phyloP scores from a whole-genome alignment of 2,329 filamentous ascomycete species.

The Fusarium siculi region DNA sequence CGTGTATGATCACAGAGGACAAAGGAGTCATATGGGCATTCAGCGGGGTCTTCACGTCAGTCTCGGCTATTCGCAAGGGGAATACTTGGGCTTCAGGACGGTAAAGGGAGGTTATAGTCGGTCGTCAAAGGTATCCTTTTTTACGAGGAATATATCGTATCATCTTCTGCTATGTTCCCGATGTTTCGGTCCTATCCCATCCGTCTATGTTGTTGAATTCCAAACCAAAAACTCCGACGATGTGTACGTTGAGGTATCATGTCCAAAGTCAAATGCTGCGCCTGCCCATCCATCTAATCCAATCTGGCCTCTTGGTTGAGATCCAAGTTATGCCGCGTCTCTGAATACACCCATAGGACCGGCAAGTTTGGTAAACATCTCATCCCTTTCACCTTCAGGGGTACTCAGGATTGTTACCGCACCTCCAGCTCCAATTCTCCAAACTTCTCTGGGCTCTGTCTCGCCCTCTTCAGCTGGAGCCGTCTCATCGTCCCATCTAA shows the following conservation, averaged over 20 bases:
- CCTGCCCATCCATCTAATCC: background rate
- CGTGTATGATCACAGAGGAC: conserved; percentile 37
- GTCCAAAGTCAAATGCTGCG: conserved; percentile 33
- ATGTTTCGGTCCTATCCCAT: conserved; percentile 8
- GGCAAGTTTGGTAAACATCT: conserved; percentile 84
- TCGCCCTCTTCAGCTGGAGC: conserved; percentile 44
- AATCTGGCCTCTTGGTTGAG: background rate
- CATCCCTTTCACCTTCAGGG: conserved; percentile 82
- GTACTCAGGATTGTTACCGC: conserved; percentile 89
- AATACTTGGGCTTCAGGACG: background rate
- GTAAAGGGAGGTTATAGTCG: conserved; percentile 14
- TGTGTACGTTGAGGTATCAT: conserved; percentile 51
- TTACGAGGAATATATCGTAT: conserved; percentile 22
- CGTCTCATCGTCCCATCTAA: conserved; percentile 73
- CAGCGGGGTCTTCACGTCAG: conserved; percentile 31
- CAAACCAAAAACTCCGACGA: conserved; percentile 45
- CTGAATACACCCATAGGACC: conserved; percentile 65
- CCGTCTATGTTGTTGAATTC: conserved; percentile 45
- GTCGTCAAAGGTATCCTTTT: conserved; percentile 26
- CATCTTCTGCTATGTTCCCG: conserved; percentile 4
- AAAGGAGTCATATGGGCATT: conserved; percentile 27
- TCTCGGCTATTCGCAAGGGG: conserved; percentile 22
- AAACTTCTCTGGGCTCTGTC: conserved; percentile 63
- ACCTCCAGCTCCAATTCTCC: conserved; percentile 90
- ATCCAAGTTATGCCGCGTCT: conserved; percentile 44